These are phyloP conservation scores for Saxispiralis lemnorum DNA, from an alignment of 495 filamentous ascomycete genomes.

Conservation along the genomic window DNA sequence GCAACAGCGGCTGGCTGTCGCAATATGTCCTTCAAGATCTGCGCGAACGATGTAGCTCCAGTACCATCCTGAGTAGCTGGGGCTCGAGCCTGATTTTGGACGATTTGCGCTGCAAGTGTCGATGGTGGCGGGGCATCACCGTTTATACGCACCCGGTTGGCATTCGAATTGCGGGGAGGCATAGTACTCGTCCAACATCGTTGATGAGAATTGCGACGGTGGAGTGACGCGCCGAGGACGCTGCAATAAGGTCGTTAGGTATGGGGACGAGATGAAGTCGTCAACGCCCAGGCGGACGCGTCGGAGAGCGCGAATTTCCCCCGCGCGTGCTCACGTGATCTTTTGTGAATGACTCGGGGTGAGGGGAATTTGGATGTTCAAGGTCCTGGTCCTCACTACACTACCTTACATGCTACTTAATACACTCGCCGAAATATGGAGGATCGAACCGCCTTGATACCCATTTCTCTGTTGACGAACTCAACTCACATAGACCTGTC, in stretches of 20 bases:
- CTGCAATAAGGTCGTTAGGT: not conserved
- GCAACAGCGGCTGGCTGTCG: conserved; percentile 29
- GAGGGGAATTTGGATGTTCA: no score
- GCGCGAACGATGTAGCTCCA: conserved; percentile 39
- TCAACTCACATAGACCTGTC: no score
- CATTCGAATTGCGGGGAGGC: conserved; percentile 4
- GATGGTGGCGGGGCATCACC: conserved; percentile 25
- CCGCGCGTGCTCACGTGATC: no score
- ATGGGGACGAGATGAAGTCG: not conserved
- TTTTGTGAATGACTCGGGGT: no score
- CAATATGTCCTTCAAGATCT: conserved; percentile 48
- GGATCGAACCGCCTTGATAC: no score
- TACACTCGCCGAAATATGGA: no score
- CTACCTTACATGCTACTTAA: no score
- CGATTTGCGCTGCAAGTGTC: conserved; percentile 35
- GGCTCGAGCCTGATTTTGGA: conserved; percentile 26
- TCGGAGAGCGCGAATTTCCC: not conserved
- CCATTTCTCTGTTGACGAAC: no score
- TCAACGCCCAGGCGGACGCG: conserved; percentile 5
- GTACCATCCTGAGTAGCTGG: conserved; percentile 11
- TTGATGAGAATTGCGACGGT: not conserved
- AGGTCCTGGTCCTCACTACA: no score
- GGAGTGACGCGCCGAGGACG: no score
- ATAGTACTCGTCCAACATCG: not conserved
- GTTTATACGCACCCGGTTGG: not conserved